Base-by-base conservation (phyloP, 106 monocot species). In the Phalaenopsis equestris region DNA sequence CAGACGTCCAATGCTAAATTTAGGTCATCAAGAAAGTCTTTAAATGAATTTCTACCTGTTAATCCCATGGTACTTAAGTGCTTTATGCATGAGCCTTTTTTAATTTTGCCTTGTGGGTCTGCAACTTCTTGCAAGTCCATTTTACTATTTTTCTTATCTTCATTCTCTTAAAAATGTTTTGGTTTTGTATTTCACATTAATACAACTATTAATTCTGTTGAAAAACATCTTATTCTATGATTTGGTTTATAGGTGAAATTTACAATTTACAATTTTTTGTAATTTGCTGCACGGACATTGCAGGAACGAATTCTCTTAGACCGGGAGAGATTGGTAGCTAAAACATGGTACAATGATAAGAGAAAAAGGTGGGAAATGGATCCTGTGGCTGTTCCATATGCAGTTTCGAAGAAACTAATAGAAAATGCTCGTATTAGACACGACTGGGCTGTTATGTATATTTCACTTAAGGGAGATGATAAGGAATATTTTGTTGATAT, bases 341-440 rank as follows among this genome's bases (percentile, higher is more conserved):
- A 87, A 78, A 90, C 94, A 73, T 94, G 94, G 94, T 94, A 84
- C 78, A 91, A 92, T 88, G 91, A 94, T 80, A 91, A 92, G 55
- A 87, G 42, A 58, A 90, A 77, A 75, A 88, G 91, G 85, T 94
- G 94, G 94, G 94, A 94, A 84, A 91, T 94, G 79, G 91, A 94
- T 86, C 91, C 94, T 57, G 90, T 94, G 11, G 91, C 94, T 73
- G 85, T 94, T 84, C 94, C 94, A 57, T 92, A 81, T 87, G 94
- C 88, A 46, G 81, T 94, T 58, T 92, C 94, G 21, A 92, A 84
- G 85, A 94, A 88, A 83, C 80, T 94, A 75, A 64, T 92, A 23
- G 90, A 85, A 79, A 82, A 79, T 88, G 91, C 90, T 79, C 84
- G 88, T 10, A 94, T 94, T 77, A 90, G 94, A 38, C 91, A 92